phyloP scores from a whole-genome alignment of 257 asterid genomes.

The Buddleja alternifolia region DNA sequence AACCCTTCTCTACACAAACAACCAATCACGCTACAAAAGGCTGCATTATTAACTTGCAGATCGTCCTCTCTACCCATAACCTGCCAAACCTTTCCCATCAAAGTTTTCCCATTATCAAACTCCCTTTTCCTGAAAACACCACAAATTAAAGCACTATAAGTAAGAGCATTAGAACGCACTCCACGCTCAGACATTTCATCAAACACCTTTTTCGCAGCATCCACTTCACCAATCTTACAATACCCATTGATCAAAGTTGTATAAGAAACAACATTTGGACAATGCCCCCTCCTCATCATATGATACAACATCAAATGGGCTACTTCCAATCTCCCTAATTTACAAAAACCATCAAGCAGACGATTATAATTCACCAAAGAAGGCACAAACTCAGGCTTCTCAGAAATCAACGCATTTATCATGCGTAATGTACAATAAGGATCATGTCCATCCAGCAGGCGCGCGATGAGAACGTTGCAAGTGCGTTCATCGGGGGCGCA shows the following conservation, averaged over 20 bases:
- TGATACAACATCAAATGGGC: conserved; percentile 73
- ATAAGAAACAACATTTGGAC: conserved; percentile 66
- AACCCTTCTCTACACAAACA: conserved; percentile 77
- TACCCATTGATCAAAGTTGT: conserved; percentile 77
- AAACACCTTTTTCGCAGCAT: conserved; percentile 61
- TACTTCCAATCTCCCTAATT: conserved; percentile 38
- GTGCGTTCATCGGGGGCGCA: conserved; percentile 78
- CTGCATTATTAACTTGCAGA: conserved; percentile 53
- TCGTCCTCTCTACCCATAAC: conserved; percentile 56
- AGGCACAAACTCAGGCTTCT: conserved; percentile 77
- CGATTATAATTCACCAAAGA: conserved; percentile 81
- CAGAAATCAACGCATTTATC: conserved; percentile 46
- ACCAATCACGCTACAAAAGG: conserved; percentile 66
- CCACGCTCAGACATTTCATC: conserved; percentile 72
- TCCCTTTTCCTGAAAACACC: conserved; percentile 56
- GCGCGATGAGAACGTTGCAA: conserved; percentile 79
- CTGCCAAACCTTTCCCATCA: conserved; percentile 61
- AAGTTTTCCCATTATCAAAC: conserved; percentile 47
- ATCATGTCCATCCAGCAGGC: conserved; percentile 57
- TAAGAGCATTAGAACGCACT: conserved; percentile 54
- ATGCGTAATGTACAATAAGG: conserved; percentile 52
- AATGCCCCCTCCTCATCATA: conserved; percentile 65
- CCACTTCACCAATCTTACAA: conserved; percentile 50
- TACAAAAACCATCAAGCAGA: conserved; percentile 61
- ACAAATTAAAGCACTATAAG: conserved; percentile 57